A percentile compares a stretch with the other conserved stretches of the same genome.
phyloP scores from a whole-genome alignment of 495 filamentous ascomycete species.

The Aspergillus indologenus region DNA sequence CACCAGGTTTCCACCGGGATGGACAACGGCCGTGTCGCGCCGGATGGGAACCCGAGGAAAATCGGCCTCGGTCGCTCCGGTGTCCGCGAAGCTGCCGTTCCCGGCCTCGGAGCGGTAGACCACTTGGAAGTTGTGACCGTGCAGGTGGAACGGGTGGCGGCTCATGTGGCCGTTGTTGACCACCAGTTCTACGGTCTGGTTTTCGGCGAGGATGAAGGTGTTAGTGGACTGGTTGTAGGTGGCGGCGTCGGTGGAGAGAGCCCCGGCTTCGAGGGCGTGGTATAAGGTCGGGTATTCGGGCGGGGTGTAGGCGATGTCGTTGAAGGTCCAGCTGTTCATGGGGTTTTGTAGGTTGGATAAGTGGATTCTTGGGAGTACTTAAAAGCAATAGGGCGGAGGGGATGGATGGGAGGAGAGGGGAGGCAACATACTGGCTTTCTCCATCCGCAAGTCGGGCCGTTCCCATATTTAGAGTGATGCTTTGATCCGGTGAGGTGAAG shows the following conservation, averaged over 20 bases:
- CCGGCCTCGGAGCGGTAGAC: conserved; percentile 26
- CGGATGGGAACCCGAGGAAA: conserved; percentile 43
- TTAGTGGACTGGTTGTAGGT: conserved; percentile 34
- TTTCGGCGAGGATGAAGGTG: conserved; percentile 45
- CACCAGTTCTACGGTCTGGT: conserved; percentile 58
- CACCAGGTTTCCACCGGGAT: conserved; percentile 57
- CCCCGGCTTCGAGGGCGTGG: neutral
- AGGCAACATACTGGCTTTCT: neutral
- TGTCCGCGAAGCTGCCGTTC: neutral
- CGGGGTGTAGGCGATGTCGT: neutral
- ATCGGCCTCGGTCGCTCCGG: neutral
- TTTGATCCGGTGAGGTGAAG: conserved; percentile 31
- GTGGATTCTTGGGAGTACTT: too few species aligned
- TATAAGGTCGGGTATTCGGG: neutral
- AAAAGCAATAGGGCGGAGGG: too few species aligned
- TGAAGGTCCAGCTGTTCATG: neutral
- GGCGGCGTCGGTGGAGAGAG: conserved; percentile 41
- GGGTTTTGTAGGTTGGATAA: neutral
- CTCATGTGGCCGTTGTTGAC: conserved; percentile 62
- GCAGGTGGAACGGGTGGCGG: conserved; percentile 64
- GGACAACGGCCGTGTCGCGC: conserved; percentile 57
- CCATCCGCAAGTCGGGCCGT: neutral
- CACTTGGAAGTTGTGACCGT: conserved; percentile 57
- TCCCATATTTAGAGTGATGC: conserved; percentile 26
- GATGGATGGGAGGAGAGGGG: too few species aligned